Base-by-base conservation (phyloP, 2,329 filamentous ascomycete species). In the Trichothecium sympodiale region DNA sequence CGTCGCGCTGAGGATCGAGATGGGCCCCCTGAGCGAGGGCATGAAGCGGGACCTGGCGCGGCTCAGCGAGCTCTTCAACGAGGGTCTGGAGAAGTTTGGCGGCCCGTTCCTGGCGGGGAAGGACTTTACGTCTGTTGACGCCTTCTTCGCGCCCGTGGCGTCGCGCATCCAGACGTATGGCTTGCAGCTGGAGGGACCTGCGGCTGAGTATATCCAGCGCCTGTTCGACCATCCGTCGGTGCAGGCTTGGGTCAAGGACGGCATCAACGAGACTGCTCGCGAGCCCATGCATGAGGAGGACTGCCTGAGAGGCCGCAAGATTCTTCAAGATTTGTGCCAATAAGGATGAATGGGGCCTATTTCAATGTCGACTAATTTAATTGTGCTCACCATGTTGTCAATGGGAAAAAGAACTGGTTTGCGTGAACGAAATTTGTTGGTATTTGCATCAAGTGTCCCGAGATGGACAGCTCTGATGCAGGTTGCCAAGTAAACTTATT, bases 81-180 rank as follows among this genome's bases (percentile, higher is more conserved):
- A 63, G 16, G 62, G 61, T 0, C 31, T 64, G 8, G 39, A 41
- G 1, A 50, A 40, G 37, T 65, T 65, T 39, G 60, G 60, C 3
- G 62, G 62, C 0, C 62, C 62, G 3, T 65, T 52, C 46, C 34
- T 65, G 17, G 59, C 58, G 0, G 62, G 62, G 4, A 29, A 33
- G 10, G 47, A 50, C 26, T 65, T 65, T 17, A 54, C 50, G 2
- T 52, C 52, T 0, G 60, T 48, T 1, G 62, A 65, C 38, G 62
- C 61, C 17, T 62, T 64, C 41, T 65, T 50, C 41, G 59, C 61
- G 12, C 62, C 62, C 0, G 41, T 65, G 13, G 62, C 59, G n/a
- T 52, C 54, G 17, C 46, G 62, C 16, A 36, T 55, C 17, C 52
- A 53, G 52, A 65, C 60, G 0, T 65, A 54, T 39, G 51, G 59